Evolutionary conservation across 164 flowering plant genomes (phyloP), one percentile per base, ranked within the genome.

Genomic region (Taxillus chinensis): DNA sequence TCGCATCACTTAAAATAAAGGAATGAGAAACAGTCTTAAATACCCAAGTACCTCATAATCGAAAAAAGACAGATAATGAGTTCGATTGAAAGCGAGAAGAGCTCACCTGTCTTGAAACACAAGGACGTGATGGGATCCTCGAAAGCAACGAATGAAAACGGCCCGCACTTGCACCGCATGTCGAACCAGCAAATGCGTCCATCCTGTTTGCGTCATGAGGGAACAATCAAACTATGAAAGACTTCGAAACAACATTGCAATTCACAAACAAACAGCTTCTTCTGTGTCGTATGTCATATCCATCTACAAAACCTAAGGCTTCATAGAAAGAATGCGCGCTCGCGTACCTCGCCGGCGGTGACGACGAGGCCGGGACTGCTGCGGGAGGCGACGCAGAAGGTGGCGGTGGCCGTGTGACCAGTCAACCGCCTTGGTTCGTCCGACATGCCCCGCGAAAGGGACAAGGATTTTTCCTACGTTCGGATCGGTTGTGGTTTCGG

Each of bases 121-220:
- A 93, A 61, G 1, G 96, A 83, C 42, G 95, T 74, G 68, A 93
- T 68, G 8, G 95, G 83, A 62, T 78, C 73, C 37, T 71, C 67
- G 38, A 79, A 82, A 37, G 87, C 73, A 59, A 86, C 84, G 84
- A 84, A 76, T 11, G 72, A 65, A 57, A 66, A 64, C 37, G 81
- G 55, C 39, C 76, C 83, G 67, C 89, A 91, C 78, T 89, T 84
- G 78, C 96, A 86, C 49, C 96, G 78, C 85, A 90, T 65, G 64
- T 95, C 95, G 69, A 84, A 87, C 85, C 85, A 85, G 82, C 97
- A 87, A 55, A 89, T 74, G 69, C 84, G 66, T 14, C 99, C 97
- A 80, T 90, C 97, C 97, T 93, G 63, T 41, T 66, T 62, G 42
- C 65, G 66, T 45, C 3, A 27, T 0, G 52, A 55, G 39, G 3